A percentile compares a stretch with the other conserved stretches of the same genome.
Conservation (phyloP, 2,329 filamentous ascomycete genomes). For the Venturia asperata region DNA sequence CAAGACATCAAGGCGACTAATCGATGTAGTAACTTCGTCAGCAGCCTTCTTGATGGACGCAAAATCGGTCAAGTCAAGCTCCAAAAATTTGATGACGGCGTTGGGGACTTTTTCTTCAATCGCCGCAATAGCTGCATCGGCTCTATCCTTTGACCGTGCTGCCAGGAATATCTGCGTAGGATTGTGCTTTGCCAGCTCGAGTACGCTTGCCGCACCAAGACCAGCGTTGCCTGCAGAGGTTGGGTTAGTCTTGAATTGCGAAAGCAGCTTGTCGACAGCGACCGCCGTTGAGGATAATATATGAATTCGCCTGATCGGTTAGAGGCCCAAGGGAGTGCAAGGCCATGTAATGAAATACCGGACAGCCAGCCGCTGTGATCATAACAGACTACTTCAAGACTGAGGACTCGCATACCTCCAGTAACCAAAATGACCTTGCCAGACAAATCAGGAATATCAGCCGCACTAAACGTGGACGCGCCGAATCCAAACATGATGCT, state of each 20-base stretch:
- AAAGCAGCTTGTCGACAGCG: background rate
- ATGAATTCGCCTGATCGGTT: background rate
- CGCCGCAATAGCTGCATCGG: slow-evolving; percentile 28
- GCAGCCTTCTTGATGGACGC: slow-evolving; percentile 36
- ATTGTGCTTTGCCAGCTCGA: slow-evolving; percentile 16
- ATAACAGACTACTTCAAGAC: no score
- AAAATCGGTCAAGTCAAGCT: slow-evolving; percentile 37
- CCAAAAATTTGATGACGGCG: slow-evolving; percentile 32
- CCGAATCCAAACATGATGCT: slow-evolving; percentile 26
- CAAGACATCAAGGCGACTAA: slow-evolving; percentile 39
- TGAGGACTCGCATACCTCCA: slow-evolving; percentile 32
- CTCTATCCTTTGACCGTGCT: slow-evolving; percentile 1
- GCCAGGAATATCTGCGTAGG: slow-evolving; percentile 7
- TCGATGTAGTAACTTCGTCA: slow-evolving; percentile 29
- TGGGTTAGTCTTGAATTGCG: background rate
- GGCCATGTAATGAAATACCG: background rate
- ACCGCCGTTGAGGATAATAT: background rate
- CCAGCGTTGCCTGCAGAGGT: background rate
- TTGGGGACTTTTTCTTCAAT: slow-evolving; percentile 35
- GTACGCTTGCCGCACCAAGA: background rate
- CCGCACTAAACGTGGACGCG: slow-evolving; percentile 20
- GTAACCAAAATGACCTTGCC: slow-evolving; percentile 40
- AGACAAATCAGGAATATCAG: slow-evolving; percentile 35
- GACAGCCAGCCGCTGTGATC: background rate
- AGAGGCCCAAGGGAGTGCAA: background rate